Percentiles rank a stretch among this genome's conserved stretches.
These are phyloP conservation scores for Venturia effusa DNA, from an alignment of 2,329 filamentous ascomycete species.

Conservation along the genomic window DNA sequence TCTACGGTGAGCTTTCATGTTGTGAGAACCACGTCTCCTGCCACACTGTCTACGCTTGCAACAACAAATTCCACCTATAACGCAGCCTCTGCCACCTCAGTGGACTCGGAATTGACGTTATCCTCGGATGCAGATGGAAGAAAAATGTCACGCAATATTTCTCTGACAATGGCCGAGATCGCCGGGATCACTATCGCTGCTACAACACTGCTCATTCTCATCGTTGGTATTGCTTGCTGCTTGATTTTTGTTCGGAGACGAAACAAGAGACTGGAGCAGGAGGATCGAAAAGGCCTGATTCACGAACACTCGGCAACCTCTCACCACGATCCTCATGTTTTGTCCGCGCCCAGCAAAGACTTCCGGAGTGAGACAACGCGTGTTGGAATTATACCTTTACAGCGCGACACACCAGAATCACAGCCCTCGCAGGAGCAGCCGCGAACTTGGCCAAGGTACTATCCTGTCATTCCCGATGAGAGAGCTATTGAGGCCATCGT, in stretches of 20 bases:
- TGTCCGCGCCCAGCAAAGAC: background rate
- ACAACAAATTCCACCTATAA: background rate
- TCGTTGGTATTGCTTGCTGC: constrained; percentile 27
- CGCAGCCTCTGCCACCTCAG: background rate
- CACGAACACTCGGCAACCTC: background rate
- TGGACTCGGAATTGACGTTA: background rate
- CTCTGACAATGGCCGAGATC: constrained; percentile 28
- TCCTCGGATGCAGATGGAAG: background rate
- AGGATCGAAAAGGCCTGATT: constrained; percentile 13
- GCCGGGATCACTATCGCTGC: constrained; percentile 27
- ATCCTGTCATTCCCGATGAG: constrained; percentile 8
- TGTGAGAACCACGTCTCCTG: constrained; percentile 8
- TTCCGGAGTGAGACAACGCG: background rate
- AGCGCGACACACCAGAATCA: background rate
- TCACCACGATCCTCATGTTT: background rate
- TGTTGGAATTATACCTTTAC: background rate
- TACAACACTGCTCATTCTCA: constrained; percentile 25
- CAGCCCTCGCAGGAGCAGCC: background rate
- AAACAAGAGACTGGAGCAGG: constrained; percentile 20
- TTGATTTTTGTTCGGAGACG: constrained; percentile 25
- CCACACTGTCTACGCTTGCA: background rate
- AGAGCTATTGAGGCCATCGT: background rate
- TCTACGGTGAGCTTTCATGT: constrained; percentile 1
- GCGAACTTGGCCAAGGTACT: constrained; percentile 6
- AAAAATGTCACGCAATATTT: constrained; percentile 11